These are phyloP conservation scores for Aspergillus kassunensis DNA, from an alignment of 495 filamentous ascomycete genomes.

Conservation along the genomic window DNA sequence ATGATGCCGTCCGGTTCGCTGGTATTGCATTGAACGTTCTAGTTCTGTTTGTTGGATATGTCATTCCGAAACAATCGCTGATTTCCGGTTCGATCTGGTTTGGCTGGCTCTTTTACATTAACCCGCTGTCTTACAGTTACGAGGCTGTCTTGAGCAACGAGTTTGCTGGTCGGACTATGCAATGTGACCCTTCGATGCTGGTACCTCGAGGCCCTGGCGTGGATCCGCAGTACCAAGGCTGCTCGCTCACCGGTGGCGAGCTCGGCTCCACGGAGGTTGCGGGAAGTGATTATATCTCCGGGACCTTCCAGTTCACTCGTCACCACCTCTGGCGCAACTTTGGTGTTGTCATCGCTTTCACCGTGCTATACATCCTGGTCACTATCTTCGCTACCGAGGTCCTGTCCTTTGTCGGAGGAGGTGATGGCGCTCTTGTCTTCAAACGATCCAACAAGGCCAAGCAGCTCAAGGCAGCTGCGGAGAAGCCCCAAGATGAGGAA, in stretches of 20 bases:
- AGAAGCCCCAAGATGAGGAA: constrained; percentile 45
- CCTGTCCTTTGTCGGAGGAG: constrained; percentile 49
- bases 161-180: constrained; percentile 55
- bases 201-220: constrained; percentile 53
- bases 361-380: constrained; percentile 62
- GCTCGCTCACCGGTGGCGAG: constrained; percentile 55
- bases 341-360: constrained; percentile 68
- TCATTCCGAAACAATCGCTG: constrained; percentile 66
- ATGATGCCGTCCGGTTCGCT: constrained; percentile 68
- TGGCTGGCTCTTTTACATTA: constrained; percentile 70
- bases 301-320: constrained; percentile 56
- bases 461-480: constrained; percentile 41
- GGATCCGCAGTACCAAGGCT: constrained; percentile 54
- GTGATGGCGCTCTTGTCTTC: constrained; percentile 61
- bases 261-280: constrained; percentile 42
- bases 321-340: constrained; percentile 77
- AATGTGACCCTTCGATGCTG: constrained; percentile 54
- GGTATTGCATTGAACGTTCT: constrained; percentile 63
- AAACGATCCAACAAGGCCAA: constrained; percentile 62
- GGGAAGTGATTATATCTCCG: constrained; percentile 57
- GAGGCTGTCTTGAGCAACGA: constrained; percentile 69
- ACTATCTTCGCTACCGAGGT: constrained; percentile 58
- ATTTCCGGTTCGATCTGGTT: constrained; percentile 68
- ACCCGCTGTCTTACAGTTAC: constrained; percentile 72
- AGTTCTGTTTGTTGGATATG: constrained; percentile 77